Percentiles rank a stretch among this genome's conserved stretches.
Conservation (phyloP, 2,329 filamentous ascomycete genomes). For the Macrophomina tecta region DNA sequence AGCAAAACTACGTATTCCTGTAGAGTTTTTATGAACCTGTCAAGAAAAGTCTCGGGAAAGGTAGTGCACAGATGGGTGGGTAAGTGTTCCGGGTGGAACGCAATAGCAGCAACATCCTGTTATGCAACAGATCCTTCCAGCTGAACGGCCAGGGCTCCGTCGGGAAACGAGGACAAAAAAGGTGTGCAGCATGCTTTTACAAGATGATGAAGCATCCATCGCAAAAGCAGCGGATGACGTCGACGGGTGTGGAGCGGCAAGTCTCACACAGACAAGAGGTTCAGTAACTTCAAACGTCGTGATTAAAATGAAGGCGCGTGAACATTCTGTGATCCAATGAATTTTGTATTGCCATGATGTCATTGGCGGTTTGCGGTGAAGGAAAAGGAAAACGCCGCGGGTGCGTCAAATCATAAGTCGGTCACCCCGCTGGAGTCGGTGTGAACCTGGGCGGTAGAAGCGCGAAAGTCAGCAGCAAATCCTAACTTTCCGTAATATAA, state of each 20-base stretch:
- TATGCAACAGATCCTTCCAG: too few relatives aligned
- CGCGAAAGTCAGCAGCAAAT: too few relatives aligned
- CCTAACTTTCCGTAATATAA: too few relatives aligned
- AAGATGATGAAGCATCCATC: too few relatives aligned
- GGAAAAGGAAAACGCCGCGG: neutral
- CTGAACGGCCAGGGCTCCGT: too few relatives aligned
- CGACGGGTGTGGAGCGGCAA: neutral
- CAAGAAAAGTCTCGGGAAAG: neutral
- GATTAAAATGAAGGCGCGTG: neutral
- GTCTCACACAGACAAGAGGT: neutral
- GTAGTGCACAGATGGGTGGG: neutral
- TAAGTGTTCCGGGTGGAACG: neutral
- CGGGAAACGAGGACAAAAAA: too few relatives aligned
- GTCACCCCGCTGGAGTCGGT: neutral
- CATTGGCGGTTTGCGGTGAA: slow-evolving; percentile 3
- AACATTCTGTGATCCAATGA: neutral
- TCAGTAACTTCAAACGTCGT: slow-evolving; percentile 11
- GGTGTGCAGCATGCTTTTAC: too few relatives aligned
- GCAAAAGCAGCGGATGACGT: too few relatives aligned
- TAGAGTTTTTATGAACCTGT: neutral
- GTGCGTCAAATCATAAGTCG: neutral
- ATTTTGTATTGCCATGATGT: slow-evolving; percentile 16
- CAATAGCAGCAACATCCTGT: too few relatives aligned
- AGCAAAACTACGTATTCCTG: neutral
- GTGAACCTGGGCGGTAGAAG: too few relatives aligned